These are phyloP conservation scores for Globisporangium paddicum DNA, from an alignment of 352 stramenopile genomes.

Conservation along the genomic window DNA sequence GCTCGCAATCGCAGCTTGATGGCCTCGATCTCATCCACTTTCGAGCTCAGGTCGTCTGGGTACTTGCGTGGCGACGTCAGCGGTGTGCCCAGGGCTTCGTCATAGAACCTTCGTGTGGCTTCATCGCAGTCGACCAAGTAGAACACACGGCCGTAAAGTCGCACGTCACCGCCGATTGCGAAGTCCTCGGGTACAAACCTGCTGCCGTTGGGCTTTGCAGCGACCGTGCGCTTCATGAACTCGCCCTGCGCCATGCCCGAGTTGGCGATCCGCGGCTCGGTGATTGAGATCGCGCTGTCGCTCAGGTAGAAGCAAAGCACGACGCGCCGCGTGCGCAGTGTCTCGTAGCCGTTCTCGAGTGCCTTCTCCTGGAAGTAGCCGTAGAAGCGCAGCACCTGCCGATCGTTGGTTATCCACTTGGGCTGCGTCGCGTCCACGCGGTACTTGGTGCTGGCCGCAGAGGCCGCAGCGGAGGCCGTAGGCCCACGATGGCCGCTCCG, in stretches of 20 bases:
- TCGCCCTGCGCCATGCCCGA: slow-evolving; percentile 86
- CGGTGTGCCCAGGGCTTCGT: slow-evolving; percentile 32
- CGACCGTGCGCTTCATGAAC: slow-evolving; percentile 76
- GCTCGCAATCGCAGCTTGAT: slow-evolving; percentile 36
- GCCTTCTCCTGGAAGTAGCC: slow-evolving; percentile 82
- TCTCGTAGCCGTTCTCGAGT: slow-evolving; percentile 23
- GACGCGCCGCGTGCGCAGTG: slow-evolving; percentile 44
- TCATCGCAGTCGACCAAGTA: slow-evolving; percentile 88
- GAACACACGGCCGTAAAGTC: slow-evolving; percentile 78
- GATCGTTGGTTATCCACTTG: slow-evolving; percentile 64
- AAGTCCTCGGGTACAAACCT: slow-evolving; percentile 74
- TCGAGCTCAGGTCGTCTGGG: slow-evolving; percentile 64
- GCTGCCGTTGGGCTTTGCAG: slow-evolving; percentile 27
- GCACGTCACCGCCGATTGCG: slow-evolving; percentile 61
- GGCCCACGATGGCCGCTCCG: no score
- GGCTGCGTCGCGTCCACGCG: slow-evolving; percentile 43
- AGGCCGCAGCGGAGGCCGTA: not conserved
- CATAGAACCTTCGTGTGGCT: slow-evolving; percentile 80
- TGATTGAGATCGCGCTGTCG: slow-evolving; percentile 83
- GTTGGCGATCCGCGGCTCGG: slow-evolving; percentile 83
- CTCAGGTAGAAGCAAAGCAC: slow-evolving; percentile 81
- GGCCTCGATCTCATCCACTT: slow-evolving; percentile 46
- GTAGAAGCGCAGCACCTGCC: slow-evolving; percentile 89
- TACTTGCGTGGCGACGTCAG: slow-evolving; percentile 49
- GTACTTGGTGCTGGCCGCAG: slow-evolving; percentile 30